Evolutionary conservation across 2,329 filamentous ascomycete species (phyloP), one percentile per base, ranked within the genome.

Genomic region (Penicillium expansum): DNA sequence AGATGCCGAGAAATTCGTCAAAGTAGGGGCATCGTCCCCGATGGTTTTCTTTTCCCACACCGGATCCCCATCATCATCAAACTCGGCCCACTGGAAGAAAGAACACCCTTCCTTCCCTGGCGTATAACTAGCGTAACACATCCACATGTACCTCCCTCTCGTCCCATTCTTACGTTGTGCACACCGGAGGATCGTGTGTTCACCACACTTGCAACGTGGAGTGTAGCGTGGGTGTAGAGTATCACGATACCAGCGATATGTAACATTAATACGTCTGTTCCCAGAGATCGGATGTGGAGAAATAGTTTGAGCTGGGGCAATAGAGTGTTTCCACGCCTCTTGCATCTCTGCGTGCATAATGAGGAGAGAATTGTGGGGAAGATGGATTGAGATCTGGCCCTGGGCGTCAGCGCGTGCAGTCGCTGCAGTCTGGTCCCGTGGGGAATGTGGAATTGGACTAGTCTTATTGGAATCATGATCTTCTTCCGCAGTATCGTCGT

Each of bases 301-400:
- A 57, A 97, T 89, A 4, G 87, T 85, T 48, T 82, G 80, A 0
- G 89, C 87, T 0, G 92, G 89, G 0, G 86, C 81, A 42, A 99
- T 89, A 63, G 85, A 84, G 73, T 99, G 94, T 73, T 97, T 97
- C 92, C 92, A 97, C 69, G 90, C 88, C 70, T 97, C 93, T 70
- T 97, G 93, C 91, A 96, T 97, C 70, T 96, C 91, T 0, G 93
- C 92, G 69, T 97, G 92, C 94, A 99, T 97, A 10, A 97, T 81
- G 0, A 99, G 81, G 0, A 97, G 82, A 0, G 91, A 95, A 72
- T 97, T 97, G 74, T 97, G 94, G 0, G 93, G 93, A 0, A 97
- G 84, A 66, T 97, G 91, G 42, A 97, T 94, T 1, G 91, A 86
- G 57, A 97, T 93, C 70, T 96, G 92, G 4, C 92, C 93, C 67